These are phyloP conservation scores for Nannizziopsis arthrosporioides DNA, from an alignment of 2,329 filamentous ascomycete species.

Conservation along the genomic window DNA sequence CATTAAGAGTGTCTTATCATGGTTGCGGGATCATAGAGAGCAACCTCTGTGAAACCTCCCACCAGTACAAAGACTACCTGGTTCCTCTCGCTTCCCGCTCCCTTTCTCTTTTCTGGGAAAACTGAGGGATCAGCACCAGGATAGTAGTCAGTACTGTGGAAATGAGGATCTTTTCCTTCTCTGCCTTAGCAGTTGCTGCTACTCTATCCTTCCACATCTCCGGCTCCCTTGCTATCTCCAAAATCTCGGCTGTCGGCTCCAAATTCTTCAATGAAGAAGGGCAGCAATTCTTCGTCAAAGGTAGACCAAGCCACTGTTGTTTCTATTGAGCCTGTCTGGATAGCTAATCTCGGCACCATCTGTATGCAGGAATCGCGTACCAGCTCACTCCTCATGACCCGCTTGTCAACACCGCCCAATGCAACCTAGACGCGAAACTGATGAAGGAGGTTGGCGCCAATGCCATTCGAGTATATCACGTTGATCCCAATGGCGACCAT, in stretches of 20 bases:
- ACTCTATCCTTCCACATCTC: conserved; percentile 21
- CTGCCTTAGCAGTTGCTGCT: conserved; percentile 10
- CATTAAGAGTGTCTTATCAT: too few relatives aligned
- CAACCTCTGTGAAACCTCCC: too few relatives aligned
- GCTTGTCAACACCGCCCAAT: conserved; percentile 63
- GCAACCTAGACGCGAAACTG: conserved; percentile 58
- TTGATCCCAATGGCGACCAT: conserved; percentile 61
- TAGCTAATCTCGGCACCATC: background rate
- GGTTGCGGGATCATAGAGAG: too few relatives aligned
- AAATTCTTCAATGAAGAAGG: conserved; percentile 80
- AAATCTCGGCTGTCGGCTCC: conserved; percentile 54
- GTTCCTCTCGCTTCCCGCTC: background rate
- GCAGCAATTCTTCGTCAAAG: conserved; percentile 74
- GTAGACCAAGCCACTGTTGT: conserved; percentile 33
- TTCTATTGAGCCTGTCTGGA: conserved; percentile 4
- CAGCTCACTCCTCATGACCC: conserved; percentile 58
- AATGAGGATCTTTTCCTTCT: conserved; percentile 1
- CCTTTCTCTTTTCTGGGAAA: background rate
- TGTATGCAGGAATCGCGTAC: conserved; percentile 58
- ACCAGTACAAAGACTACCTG: too few relatives aligned
- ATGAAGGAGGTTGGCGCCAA: conserved; percentile 77
- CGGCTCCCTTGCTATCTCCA: conserved; percentile 37
- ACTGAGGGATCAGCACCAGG: too few relatives aligned
- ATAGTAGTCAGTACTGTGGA: background rate
- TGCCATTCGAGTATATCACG: conserved; percentile 78